Conservation (phyloP, 495 filamentous ascomycete genomes). For the Penicillium alfredii region DNA sequence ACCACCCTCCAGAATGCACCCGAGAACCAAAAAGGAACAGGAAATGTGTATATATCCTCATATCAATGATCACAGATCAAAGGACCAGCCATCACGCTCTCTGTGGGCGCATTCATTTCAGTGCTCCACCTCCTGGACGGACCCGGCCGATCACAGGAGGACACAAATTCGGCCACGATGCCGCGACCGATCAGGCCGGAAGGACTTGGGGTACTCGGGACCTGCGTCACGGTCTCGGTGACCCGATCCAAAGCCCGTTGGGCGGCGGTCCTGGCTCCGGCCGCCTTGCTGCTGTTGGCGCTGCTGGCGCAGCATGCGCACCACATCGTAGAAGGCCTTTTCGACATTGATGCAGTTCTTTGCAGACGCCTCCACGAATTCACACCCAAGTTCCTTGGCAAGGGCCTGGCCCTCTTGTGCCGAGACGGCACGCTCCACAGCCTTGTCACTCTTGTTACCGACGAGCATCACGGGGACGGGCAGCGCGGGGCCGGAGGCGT, state of each 20-base stretch:
- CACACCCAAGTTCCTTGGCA: constrained; percentile 87
- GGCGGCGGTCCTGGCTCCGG: constrained; percentile 36
- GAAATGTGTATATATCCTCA: too few relatives aligned
- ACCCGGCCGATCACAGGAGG: constrained; percentile 33
- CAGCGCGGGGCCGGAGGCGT: constrained; percentile 52
- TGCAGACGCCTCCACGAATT: constrained; percentile 97
- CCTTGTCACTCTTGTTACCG: constrained; percentile 95
- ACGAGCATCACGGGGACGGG: constrained; percentile 96
- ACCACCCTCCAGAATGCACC: constrained; percentile 28
- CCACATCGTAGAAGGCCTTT: constrained; percentile 97
- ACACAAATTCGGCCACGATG: constrained; percentile 38
- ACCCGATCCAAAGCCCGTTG: constrained; percentile 29
- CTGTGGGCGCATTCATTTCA: constrained; percentile 3
- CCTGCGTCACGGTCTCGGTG: constrained; percentile 36
- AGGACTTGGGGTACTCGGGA: constrained; percentile 39
- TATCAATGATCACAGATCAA: too few relatives aligned
- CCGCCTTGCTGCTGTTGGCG: constrained; percentile 50
- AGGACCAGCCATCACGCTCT: too few relatives aligned
- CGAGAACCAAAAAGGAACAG: constrained; percentile 21
- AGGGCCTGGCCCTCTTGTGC: constrained; percentile 92
- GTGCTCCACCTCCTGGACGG: constrained; percentile 14
- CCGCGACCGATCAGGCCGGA: constrained; percentile 37
- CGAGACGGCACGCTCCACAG: constrained; percentile 91
- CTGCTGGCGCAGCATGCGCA: constrained; percentile 79
- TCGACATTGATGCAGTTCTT: constrained; percentile 99